Evolutionary conservation across 768 basidiomycete species (phyloP), one percentile per base, ranked within the genome.

Genomic region (Suillus bovinus): DNA sequence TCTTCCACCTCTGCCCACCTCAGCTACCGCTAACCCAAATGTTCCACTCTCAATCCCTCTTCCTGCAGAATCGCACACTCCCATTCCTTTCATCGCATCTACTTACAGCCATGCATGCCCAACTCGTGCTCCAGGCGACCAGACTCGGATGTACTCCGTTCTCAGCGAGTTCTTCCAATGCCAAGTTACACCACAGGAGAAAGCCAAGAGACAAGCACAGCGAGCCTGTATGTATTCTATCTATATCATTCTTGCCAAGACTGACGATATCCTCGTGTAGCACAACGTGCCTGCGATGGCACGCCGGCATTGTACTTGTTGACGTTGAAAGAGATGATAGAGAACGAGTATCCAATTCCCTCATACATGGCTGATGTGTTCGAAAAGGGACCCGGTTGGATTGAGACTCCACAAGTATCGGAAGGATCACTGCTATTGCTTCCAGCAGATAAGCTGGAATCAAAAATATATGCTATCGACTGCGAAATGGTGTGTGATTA

Each of bases 51-150:
- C 78, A 14, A 76, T 83, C 58, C 80, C 81, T 0, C 71, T 75
- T 50, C 77, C 73, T 42, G 42, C 69, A 29, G 68, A 67, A 24
- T 73, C 75, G 50, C 67, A 66, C 22, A 74, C 80, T 1, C 78
- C 72, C 29, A 77, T 88, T 27, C 87, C 86, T 3, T 98, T 84
- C 77, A 89, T 87, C 63, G 84, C 84, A 44, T 89, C 79, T 38
- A 92, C 84, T 5, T 99, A 98, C 78, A 92, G 91, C 61, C 93
- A 97, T 77, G 94, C 93, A 16, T 93, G 91, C 65, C 96, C 96
- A 0, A 96, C 95, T 0, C 86, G 90, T 22, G 95, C 96, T 1
- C 96, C 95, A 0, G 97, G 96, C 1, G 96, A 98, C 67, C 81
- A 83, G 59, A 88, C 83, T 39, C 81, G 87, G 47, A 89, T 99